phyloP scores from a whole-genome alignment of 1,284 basidiomycete species.

The Sanguinoderma infundibulare region DNA sequence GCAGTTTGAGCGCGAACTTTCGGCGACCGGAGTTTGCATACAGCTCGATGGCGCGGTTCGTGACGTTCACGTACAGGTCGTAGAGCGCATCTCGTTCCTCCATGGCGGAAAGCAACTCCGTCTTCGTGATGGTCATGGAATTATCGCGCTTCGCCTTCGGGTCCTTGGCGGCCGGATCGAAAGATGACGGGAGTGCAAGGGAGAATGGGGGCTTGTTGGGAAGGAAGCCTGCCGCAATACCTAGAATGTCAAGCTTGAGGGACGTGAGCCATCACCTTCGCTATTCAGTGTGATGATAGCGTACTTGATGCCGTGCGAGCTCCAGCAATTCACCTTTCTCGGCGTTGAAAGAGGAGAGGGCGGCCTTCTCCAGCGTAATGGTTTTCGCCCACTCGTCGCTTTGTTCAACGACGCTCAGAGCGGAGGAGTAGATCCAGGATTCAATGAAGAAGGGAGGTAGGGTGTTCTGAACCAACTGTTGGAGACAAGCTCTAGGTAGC shows the following conservation, averaged over 20 bases:
- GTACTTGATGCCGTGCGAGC: constrained; percentile 80
- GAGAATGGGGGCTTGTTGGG: constrained; percentile 77
- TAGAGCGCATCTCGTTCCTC: constrained; percentile 67
- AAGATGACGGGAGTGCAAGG: constrained; percentile 38
- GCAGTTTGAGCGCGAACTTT: constrained; percentile 85
- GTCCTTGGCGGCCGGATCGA: constrained; percentile 20
- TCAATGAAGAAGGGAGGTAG: constrained; percentile 87
- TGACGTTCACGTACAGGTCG: constrained; percentile 72
- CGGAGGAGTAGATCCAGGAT: constrained; percentile 93
- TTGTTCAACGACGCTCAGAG: constrained; percentile 84
- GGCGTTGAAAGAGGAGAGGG: constrained; percentile 59
- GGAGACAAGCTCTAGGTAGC: neutral
- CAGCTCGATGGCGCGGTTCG: constrained; percentile 82
- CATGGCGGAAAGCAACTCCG: constrained; percentile 69
- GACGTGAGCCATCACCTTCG: neutral
- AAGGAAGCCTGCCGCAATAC: constrained; percentile 73
- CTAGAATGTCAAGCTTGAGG: constrained; percentile 80
- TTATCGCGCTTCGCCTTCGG: constrained; percentile 31
- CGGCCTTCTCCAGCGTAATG: constrained; percentile 47
- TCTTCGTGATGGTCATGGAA: constrained; percentile 56
- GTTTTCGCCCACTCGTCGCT: constrained; percentile 77
- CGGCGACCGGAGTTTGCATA: constrained; percentile 82
- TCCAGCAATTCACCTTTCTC: constrained; percentile 85
- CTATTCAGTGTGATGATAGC: constrained; percentile 2
- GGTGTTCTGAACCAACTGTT: constrained; percentile 48